Conservation (phyloP, 2,329 filamentous ascomycete genomes). For the Leptographium flavum region DNA sequence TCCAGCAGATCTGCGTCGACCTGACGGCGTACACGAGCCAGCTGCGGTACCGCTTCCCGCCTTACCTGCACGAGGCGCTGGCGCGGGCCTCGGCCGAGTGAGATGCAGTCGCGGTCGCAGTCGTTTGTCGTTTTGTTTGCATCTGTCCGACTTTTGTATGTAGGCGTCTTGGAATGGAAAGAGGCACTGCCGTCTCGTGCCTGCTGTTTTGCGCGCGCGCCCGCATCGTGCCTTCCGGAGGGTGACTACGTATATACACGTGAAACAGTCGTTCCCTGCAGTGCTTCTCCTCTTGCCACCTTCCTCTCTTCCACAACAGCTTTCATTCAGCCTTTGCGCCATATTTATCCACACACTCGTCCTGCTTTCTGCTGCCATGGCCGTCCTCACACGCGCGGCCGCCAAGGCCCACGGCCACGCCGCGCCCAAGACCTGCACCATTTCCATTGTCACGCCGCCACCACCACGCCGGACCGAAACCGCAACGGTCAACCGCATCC, state of each 20-base stretch:
- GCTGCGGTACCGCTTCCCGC: slow-evolving; percentile 79
- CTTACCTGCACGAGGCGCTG: slow-evolving; percentile 75
- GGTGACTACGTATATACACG: too few relatives aligned
- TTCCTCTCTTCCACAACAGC: neutral
- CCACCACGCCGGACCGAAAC: slow-evolving; percentile 38
- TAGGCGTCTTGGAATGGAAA: neutral
- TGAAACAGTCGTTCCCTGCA: too few relatives aligned
- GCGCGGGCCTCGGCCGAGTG: slow-evolving; percentile 65
- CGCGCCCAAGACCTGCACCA: neutral
- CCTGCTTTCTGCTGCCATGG: neutral
- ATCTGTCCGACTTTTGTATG: neutral
- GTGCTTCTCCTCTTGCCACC: too few relatives aligned
- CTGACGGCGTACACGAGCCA: slow-evolving; percentile 88
- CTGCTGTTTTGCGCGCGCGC: too few relatives aligned
- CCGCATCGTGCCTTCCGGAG: too few relatives aligned
- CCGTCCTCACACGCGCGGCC: neutral
- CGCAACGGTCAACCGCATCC: slow-evolving; percentile 20
- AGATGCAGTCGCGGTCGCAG: too few relatives aligned
- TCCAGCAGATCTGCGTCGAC: slow-evolving; percentile 74
- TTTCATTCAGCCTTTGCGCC: neutral
- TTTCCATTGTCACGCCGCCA: neutral
- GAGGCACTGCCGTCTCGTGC: neutral
- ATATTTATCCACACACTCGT: neutral
- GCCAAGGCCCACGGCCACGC: neutral
- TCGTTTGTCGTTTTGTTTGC: neutral